Evolutionary conservation across 2,329 filamentous ascomycete species (phyloP).

Genomic region (Dichotomopilus funicola): DNA sequence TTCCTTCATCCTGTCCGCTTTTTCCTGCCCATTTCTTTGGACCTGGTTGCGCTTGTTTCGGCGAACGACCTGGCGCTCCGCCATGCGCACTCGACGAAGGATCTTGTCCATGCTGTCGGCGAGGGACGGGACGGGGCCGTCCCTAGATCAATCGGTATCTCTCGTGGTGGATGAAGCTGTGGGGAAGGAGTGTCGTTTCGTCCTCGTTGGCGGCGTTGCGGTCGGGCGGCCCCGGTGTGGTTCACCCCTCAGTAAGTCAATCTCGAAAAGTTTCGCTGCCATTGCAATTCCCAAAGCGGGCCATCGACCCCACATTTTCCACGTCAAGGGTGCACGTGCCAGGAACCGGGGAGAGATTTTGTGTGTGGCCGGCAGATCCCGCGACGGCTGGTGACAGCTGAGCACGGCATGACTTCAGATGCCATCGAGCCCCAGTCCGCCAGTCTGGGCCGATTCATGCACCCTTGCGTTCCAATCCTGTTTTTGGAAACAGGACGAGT

Average conservation of each 20-base stretch:
- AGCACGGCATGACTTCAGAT: background rate
- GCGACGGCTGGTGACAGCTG: slow-evolving; percentile 3
- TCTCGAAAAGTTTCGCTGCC: slow-evolving; percentile 13
- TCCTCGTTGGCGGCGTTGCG: background rate
- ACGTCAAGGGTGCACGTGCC: background rate
- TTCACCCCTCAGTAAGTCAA: background rate
- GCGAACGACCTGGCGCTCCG: slow-evolving; percentile 56
- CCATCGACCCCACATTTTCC: background rate
- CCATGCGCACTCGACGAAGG: slow-evolving; percentile 57
- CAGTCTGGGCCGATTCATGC: background rate
- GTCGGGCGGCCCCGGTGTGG: background rate
- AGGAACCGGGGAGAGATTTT: slow-evolving; percentile 1
- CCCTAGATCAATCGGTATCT: slow-evolving; percentile 4
- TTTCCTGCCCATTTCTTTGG: background rate
- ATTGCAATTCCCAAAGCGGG: background rate
- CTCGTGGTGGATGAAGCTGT: background rate
- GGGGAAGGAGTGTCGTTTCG: background rate
- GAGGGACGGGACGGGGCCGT: slow-evolving; percentile 7
- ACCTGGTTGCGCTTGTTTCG: slow-evolving; percentile 30
- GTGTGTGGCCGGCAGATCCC: slow-evolving; percentile 9
- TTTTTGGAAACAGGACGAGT: too few species aligned
- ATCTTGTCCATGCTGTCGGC: slow-evolving; percentile 60
- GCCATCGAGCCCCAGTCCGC: background rate
- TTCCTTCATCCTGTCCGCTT: slow-evolving; percentile 20
- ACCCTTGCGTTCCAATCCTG: background rate